Evolutionary conservation across 164 flowering plant genomes (phyloP), one percentile per base, ranked within the genome.

Genomic region (Cinnamomum micranthum): DNA sequence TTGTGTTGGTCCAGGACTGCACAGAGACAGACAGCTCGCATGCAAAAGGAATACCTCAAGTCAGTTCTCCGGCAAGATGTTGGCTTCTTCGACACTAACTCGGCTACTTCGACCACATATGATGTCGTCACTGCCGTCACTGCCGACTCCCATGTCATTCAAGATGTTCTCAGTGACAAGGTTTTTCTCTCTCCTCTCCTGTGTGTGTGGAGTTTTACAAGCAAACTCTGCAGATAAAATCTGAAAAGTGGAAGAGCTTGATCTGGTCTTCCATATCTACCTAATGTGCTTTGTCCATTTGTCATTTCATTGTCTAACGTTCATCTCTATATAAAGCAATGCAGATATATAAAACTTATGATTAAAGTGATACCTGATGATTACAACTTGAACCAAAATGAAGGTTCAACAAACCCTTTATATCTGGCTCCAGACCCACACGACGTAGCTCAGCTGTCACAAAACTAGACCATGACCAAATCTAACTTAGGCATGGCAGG

Each of bases 1-100:
- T 4, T 81, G 15, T 89, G 92, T 77, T 91, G 92, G 95, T 79
- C 89, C 63, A 78, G 85, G 73, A 88, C 92, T 0, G 91, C 90
- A 17, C 90, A 89, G 80, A 87, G 92, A 68, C 92, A 91, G 74
- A 80, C 88, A 41, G 84, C 88, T 47, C 74, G 81, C 4, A 76
- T 87, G 77, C 80, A 87, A 74, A 77, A 58, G 76, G 80, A 83
- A 50, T 89, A 88, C 77, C 77, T 86, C 68, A 82, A 77, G 77
- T 77, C 92, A 24, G 87, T 90, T 1, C 81, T 88, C 0, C 82
- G 88, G 65, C 91, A 90, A 80, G 88, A 90, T 69, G 90, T 83
- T 51, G 80, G 85, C 19, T 88, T 84, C 86, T 86, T 84, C 70
- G 91, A 90, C 69, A 81, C 84, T 27, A 31, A 58, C 19, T 23